Base-by-base conservation (phyloP, 2,329 filamentous ascomycete species). In the Claviceps sp. region DNA sequence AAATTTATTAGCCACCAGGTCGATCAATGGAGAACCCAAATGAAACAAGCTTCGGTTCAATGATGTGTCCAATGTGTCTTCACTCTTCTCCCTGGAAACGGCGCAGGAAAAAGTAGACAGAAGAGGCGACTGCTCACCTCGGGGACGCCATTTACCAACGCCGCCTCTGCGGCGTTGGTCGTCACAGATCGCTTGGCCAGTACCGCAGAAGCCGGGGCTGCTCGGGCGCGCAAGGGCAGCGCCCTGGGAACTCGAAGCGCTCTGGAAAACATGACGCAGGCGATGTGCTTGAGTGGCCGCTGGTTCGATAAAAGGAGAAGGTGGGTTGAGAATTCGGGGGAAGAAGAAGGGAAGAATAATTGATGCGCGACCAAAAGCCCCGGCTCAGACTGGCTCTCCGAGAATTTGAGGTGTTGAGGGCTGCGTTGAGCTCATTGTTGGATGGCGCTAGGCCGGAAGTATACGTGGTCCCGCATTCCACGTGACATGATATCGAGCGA, bases 101-200 rank as follows among this genome's bases (percentile, higher is more conserved):
- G 6, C 22, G 14, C 5, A 30, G 9, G n/a, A 45, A 30, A 45
- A 11, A 26, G 16, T 8, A 43, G 55, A 59, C 59, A 60, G 56
- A 50, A 53, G 57, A 34, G 5, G 54, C 26, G 8, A 11, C 30
- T 22, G 11, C 70, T 63, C 63, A 73, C 72, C 69, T 74, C 59
- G 54, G 76, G 75, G 59, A 78, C 73, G 58, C 81, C 76, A 76
- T 86, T 87, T 70, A 91, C 88, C 63, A 89, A 84, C 70, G 94
- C 88, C 63, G 89, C 84, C 64, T 86, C 91, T 60, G 93, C 93
- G 59, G 93, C 93, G 73, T 97, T 85, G 60, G 93, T 97, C 61
- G 93, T 98, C 65, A 98, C 93, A 62, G 81, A 81, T 68, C 91
- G 82, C 67, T 81, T 74, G 61, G 76, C 73, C 57, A 70, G 67